Evolutionary conservation across 805 yeast species (phyloP).

Genomic region (Candida methanosorbosa): DNA sequence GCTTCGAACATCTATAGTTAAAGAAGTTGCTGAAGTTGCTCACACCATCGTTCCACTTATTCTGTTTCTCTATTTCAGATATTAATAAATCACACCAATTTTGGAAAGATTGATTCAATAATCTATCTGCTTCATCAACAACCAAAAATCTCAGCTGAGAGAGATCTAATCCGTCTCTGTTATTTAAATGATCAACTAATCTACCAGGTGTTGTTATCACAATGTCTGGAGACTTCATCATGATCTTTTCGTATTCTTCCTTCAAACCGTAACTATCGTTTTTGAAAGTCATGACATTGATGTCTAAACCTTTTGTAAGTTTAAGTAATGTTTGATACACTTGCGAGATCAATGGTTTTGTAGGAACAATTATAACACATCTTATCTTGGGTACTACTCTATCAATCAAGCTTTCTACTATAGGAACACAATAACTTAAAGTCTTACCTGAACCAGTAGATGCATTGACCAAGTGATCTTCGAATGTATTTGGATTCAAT

Average conservation of each 20-base stretch:
- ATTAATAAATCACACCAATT: slow-evolving; percentile 73
- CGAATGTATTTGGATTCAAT: slow-evolving; percentile 44
- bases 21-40: slow-evolving; percentile 24
- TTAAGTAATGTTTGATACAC: slow-evolving; percentile 57
- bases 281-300: slow-evolving; percentile 57
- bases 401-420: slow-evolving; percentile 55
- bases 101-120: slow-evolving; percentile 84
- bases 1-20: slow-evolving; percentile 38
- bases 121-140: slow-evolving; percentile 76
- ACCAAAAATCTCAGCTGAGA: slow-evolving; percentile 51
- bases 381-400: slow-evolving; percentile 67
- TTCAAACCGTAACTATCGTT: slow-evolving; percentile 35
- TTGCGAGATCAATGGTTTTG: slow-evolving; percentile 79
- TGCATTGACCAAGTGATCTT: slow-evolving; percentile 84
- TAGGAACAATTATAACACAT: slow-evolving; percentile 80
- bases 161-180: slow-evolving; percentile 28
- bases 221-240: slow-evolving; percentile 47
- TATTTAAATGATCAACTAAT: slow-evolving; percentile 63
- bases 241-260: slow-evolving; percentile 53
- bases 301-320: slow-evolving; percentile 57
- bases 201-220: slow-evolving; percentile 73
- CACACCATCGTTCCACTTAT: slow-evolving; percentile 11
- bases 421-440: slow-evolving; percentile 77
- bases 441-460: slow-evolving; percentile 97
- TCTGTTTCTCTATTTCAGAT: slow-evolving; percentile 25